Base-by-base conservation (phyloP, 164 flowering plant genomes). In the Kingdonia uniflora region DNA sequence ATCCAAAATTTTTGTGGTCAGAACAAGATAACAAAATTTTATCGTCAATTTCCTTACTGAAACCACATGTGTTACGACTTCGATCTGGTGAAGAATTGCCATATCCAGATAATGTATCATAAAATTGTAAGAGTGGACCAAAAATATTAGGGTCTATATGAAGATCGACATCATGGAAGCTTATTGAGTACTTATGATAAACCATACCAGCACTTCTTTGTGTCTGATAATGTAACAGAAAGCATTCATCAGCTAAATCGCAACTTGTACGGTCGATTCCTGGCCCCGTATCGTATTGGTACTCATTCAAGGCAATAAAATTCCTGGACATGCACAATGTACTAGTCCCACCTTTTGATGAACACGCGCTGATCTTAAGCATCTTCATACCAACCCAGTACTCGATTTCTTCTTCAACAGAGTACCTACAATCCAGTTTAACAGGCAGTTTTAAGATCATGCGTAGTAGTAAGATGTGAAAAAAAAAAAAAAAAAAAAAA, bases 141-240 rank as follows among this genome's bases (percentile, higher is more conserved):
- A 80, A 22, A 16, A 82, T 56, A 49, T 61, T 43, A 11, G 96
- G 99, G 56, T 84, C 73, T 65, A 76, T 72, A 67, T 88, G 96
- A 54, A 92, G 52, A 40, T 92, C 95, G 66, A 73, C 64, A 67
- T 80, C 71, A 69, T 49, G 70, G 61, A 87, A 63, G 45, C 43
- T 54, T 13, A 82, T 17, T 6, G 61, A 56, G 58, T 24, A 73
- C 57, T 66, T 62, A 24, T 64, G 65, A 39, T 16, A 41, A 61
- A 56, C 48, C n/a, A 16, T 14, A 42, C 48, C 67, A 15, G 17
- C 40, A 59, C 46, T 63, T 58, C 66, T 57, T 25, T 1, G 40
- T 16, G 65, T 60, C 64, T 79, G 68, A 77, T 70, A 79, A 57
- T 71, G 78, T 15, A 92, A 47, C 54, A 65, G 51, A 60, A 85